Conservation (phyloP, 352 stramenopile genomes). For the Peronospora belbahrii region DNA sequence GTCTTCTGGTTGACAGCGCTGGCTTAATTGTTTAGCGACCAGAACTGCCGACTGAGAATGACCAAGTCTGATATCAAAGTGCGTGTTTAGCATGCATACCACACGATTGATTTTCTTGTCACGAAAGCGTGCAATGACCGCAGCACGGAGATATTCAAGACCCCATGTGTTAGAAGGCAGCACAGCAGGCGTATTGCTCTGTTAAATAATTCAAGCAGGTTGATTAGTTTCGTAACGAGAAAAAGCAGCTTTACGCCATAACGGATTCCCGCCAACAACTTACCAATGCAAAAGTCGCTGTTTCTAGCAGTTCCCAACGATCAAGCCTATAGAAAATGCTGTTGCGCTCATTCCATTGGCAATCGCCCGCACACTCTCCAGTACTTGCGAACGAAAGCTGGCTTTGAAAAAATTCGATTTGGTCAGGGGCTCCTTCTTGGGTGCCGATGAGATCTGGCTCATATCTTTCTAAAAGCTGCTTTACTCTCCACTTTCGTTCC, state of each 20-base stretch:
- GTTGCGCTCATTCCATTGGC: conserved; percentile 51
- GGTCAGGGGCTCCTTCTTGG: conserved; percentile 49
- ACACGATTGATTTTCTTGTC: conserved; percentile 20
- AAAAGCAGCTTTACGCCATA: neutral
- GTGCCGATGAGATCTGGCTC: conserved; percentile 57
- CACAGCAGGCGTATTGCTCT: conserved; percentile 57
- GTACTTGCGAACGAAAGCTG: conserved; percentile 35
- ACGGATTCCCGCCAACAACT: neutral
- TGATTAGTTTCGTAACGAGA: neutral
- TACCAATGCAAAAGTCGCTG: conserved; percentile 56
- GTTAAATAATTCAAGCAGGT: neutral
- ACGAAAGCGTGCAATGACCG: conserved; percentile 47
- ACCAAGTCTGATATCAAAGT: conserved; percentile 55
- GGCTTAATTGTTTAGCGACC: conserved; percentile 34
- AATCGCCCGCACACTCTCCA: conserved; percentile 54
- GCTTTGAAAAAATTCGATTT: conserved; percentile 43
- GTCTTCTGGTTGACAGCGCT: conserved; percentile 39
- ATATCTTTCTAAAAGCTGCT: conserved; percentile 37
- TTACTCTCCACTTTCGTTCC: conserved; percentile 34
- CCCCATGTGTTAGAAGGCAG: conserved; percentile 57
- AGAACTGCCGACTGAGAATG: conserved; percentile 49
- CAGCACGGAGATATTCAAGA: conserved; percentile 51
- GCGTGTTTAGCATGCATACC: conserved; percentile 72
- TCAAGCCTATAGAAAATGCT: conserved; percentile 55
- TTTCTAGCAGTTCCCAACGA: conserved; percentile 35